Evolutionary conservation across 2,329 filamentous ascomycete species (phyloP).

Genomic region (Claviceps sp.): DNA sequence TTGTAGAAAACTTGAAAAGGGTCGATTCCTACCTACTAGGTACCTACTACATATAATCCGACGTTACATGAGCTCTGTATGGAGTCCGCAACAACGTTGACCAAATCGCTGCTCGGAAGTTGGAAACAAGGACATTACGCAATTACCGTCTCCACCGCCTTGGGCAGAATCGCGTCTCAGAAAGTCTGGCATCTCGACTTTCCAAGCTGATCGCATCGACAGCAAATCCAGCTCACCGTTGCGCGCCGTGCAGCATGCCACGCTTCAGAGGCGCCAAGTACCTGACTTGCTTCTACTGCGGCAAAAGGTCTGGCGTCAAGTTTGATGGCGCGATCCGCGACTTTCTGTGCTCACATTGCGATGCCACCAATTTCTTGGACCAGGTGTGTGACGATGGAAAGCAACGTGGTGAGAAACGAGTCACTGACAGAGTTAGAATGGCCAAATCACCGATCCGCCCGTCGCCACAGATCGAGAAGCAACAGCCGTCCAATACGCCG

Average conservation of each 20-base stretch:
- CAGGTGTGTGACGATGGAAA: slow-evolving; percentile 38
- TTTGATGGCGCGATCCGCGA: slow-evolving; percentile 45
- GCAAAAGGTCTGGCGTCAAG: slow-evolving; percentile 46
- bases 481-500: slow-evolving; percentile 32
- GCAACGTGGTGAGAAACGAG: too few relatives aligned
- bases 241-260: slow-evolving; percentile 22
- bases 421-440: slow-evolving; percentile 41
- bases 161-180: slow-evolving; percentile 1
- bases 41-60: too few relatives aligned
- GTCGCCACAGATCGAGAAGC: slow-evolving; percentile 35
- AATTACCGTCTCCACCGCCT: neutral
- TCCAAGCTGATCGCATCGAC: neutral
- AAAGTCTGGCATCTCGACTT: neutral
- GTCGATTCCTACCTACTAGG: too few relatives aligned
- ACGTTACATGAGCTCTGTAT: too few relatives aligned
- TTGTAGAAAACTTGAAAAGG: too few relatives aligned
- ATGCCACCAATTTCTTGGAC: slow-evolving; percentile 81
- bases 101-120: too few relatives aligned
- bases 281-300: slow-evolving; percentile 75
- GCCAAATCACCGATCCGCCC: slow-evolving; percentile 81
- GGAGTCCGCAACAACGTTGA: too few relatives aligned
- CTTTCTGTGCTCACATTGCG: slow-evolving; percentile 67
- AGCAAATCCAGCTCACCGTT: too few relatives aligned
- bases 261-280: slow-evolving; percentile 27
- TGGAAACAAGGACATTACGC: too few relatives aligned